phyloP scores from a whole-genome alignment of 805 yeast species.

The Candida jianshihensis region DNA sequence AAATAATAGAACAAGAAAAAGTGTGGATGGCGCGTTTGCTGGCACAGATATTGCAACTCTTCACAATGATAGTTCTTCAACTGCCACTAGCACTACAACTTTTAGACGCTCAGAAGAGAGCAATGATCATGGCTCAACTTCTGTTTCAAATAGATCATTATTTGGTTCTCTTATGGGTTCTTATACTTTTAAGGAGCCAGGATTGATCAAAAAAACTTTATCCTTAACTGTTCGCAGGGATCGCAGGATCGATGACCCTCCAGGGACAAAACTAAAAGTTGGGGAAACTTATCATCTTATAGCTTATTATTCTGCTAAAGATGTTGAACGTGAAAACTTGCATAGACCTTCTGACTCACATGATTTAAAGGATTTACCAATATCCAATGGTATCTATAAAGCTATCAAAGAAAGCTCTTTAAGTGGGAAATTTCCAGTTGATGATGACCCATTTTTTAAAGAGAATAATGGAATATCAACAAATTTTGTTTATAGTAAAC shows the following conservation, averaged over 20 bases:
- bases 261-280: background rate
- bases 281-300: slow-evolving; percentile 60
- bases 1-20: slow-evolving; percentile 4
- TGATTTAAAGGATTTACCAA: slow-evolving; percentile 39
- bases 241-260: background rate
- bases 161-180: slow-evolving; percentile 54
- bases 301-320: slow-evolving; percentile 71
- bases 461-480: no score
- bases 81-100: no score
- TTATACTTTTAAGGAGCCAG: slow-evolving; percentile 60
- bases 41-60: background rate
- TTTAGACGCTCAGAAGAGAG: no score
- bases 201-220: slow-evolving; percentile 78
- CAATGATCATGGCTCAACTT: slow-evolving; percentile 5
- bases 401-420: slow-evolving; percentile 53
- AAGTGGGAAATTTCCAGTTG: slow-evolving; percentile 45
- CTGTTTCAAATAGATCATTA: slow-evolving; percentile 28
- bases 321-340: slow-evolving; percentile 54
- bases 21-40: slow-evolving; percentile 1
- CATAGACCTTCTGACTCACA: slow-evolving; percentile 50
- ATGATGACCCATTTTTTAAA: slow-evolving; percentile 44
- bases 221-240: slow-evolving; percentile 28
- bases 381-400: slow-evolving; percentile 42
- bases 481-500: background rate
- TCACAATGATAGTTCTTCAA: no score